Conservation (phyloP, 2,329 filamentous ascomycete genomes). For the Chalaropsis thielavioides region DNA sequence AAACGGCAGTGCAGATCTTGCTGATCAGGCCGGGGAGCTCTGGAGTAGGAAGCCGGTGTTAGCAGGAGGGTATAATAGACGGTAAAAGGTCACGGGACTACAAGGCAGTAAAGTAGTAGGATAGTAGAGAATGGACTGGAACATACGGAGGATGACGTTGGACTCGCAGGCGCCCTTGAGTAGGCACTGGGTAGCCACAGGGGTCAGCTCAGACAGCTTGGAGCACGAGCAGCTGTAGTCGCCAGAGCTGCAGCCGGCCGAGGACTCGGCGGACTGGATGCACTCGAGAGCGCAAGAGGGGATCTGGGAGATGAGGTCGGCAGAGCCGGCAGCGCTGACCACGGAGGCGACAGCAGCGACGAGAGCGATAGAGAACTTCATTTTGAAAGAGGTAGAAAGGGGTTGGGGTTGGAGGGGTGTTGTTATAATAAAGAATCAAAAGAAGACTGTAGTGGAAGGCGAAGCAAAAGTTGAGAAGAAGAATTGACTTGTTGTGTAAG, state of each 20-base stretch:
- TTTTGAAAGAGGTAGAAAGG: conserved; percentile 6
- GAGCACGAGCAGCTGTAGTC: conserved; percentile 17
- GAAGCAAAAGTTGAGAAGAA: background rate
- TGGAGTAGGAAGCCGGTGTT: conserved; percentile 16
- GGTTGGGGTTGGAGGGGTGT: too few relatives aligned
- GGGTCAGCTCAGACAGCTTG: conserved; percentile 10
- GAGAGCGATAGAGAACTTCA: conserved; percentile 15
- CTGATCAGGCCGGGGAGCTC: conserved; percentile 20
- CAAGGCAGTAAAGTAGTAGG: too few relatives aligned
- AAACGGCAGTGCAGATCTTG: conserved; percentile 22
- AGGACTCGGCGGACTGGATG: conserved; percentile 12
- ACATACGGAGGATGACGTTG: conserved; percentile 27
- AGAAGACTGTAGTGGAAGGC: background rate
- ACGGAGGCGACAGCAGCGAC: conserved; percentile 8
- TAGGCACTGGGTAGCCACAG: conserved; percentile 13
- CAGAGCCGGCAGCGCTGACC: conserved; percentile 12
- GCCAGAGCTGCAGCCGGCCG: conserved; percentile 9
- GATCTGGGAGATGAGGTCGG: conserved; percentile 15
- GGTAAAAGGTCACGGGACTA: too few relatives aligned
- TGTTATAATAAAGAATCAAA: background rate
- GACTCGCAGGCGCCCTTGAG: conserved; percentile 23
- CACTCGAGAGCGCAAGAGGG: conserved; percentile 17
- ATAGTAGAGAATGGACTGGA: background rate
- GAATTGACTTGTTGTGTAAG: background rate
- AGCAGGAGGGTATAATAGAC: conserved; percentile 8